phyloP scores from a whole-genome alignment of 208 protist genomes.

The Spironucleus salmonicida region DNA sequence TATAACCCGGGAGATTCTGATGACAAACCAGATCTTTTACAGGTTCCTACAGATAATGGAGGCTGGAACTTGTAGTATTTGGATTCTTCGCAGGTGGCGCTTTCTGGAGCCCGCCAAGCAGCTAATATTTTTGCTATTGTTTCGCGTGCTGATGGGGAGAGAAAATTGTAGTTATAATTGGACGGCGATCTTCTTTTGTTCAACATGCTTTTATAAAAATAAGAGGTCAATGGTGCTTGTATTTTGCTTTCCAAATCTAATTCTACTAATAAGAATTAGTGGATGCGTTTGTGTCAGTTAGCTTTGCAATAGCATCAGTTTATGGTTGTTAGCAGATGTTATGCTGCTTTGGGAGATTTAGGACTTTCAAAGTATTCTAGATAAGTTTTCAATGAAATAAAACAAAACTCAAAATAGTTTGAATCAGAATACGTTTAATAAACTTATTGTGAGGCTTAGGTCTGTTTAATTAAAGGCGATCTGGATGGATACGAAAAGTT shows the following conservation, averaged over 20 bases:
- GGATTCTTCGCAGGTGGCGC: too few relatives aligned
- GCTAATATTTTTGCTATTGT: too few relatives aligned
- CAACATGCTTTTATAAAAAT: constrained; percentile 14
- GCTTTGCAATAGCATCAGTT: constrained; percentile 2
- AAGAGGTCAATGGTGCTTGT: constrained; percentile 9
- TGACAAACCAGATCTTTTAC: not conserved
- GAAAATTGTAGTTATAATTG: not conserved
- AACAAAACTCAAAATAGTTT: not conserved
- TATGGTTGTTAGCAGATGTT: constrained; percentile 9
- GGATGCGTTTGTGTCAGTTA: not conserved
- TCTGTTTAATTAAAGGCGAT: not conserved
- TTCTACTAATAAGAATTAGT: constrained; percentile 4
- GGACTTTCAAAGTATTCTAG: not conserved
- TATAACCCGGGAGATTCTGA: constrained; percentile 19
- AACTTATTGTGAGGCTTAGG: constrained; percentile 12
- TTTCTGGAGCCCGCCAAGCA: too few relatives aligned
- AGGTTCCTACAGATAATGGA: not conserved
- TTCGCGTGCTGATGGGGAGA: too few relatives aligned
- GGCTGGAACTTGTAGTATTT: not conserved
- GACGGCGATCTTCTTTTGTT: constrained; percentile 16
- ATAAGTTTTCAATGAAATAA: not conserved
- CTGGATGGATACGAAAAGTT: constrained; percentile 6
- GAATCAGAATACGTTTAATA: not conserved
- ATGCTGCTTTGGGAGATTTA: constrained; percentile 9
- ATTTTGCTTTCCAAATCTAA: not conserved